Evolutionary conservation across 2,329 filamentous ascomycete genomes (phyloP), one percentile per base, ranked within the genome.

Genomic region (Pestalotiopsis sp.): DNA sequence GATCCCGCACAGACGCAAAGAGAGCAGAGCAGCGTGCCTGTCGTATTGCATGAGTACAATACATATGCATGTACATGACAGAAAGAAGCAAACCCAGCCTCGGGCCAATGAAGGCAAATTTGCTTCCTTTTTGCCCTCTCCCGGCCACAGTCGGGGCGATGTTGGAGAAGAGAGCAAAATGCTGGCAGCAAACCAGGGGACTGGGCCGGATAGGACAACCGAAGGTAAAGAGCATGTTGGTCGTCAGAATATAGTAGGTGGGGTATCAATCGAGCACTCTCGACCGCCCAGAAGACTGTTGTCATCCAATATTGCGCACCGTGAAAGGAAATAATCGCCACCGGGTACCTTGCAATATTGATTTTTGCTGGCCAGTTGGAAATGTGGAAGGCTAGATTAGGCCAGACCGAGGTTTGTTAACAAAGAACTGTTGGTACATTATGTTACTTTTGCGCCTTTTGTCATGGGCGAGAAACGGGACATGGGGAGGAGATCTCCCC

Each of bases 291-390:
- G 63, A 27, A 23, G 27, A 27, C 64, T 23, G 20, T 17, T 36
- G 65, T 67, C 52, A 59, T 60, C 63, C 65, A 67, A 67, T 67
- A 67, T 67, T 67, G 20, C 4, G 17, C 31, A 66, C 63, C 63
- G 31, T 7, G 25, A 25, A 38, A 45, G 63, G 63, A 36, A 66
- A 66, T 57, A 66, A 66, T 66, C 63, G 41, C 25, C 63, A 20
- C 56, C 4, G n/a, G 3, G 12, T 45, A 45, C 52, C 36, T 67
- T 41, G 65, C 65, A 60, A 67, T 67, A 61, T 67, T 56, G 65
- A 49, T 60, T 23, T 3, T 59, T 67, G 65, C 20, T 56, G 17
- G 65, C 57, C 36, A 25, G 56, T 66, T 17, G 52, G 4, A 38
- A 61, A 56, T 60, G 25, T 25, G 65, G 27, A 59, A 59, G 27